Evolutionary conservation across 164 flowering plant species (phyloP).

Genomic region (Chimonanthus salicifolius): DNA sequence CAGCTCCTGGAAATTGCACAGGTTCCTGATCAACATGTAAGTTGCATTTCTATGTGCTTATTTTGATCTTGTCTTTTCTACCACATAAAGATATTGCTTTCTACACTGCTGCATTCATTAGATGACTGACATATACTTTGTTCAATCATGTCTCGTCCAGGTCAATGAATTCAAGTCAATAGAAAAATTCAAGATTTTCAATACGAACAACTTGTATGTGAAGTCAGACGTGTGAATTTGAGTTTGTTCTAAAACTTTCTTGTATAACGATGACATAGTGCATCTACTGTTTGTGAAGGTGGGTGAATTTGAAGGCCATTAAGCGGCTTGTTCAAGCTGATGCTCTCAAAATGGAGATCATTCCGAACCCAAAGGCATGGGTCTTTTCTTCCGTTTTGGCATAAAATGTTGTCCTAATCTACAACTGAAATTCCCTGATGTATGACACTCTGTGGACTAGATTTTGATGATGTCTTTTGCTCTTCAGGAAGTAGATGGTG

Average conservation of each 20-base stretch:
- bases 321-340: conserved; percentile 90
- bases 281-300: conserved; percentile 41
- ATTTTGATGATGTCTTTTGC: conserved; percentile 6
- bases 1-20: conserved; percentile 96
- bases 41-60: conserved; percentile 9
- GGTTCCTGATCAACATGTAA: conserved; percentile 83
- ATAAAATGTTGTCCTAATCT: background rate
- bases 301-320: conserved; percentile 94
- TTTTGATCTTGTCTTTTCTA: background rate
- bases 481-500: conserved; percentile 81
- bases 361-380: conserved; percentile 90
- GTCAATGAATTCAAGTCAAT: conserved; percentile 88
- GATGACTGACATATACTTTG: conserved; percentile 1
- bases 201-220: conserved; percentile 85
- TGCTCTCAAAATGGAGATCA: conserved; percentile 95
- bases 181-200: conserved; percentile 94
- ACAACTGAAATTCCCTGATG: background rate
- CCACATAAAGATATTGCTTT: background rate
- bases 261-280: conserved; percentile 2
- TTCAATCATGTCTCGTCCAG: conserved; percentile 31
- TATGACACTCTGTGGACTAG: background rate
- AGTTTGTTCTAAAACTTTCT: background rate
- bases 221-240: background rate
- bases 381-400: background rate
- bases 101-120: background rate